These are phyloP conservation scores for Scheffersomyces lignosus DNA, from an alignment of 805 yeast genomes.

Conservation along the genomic window DNA sequence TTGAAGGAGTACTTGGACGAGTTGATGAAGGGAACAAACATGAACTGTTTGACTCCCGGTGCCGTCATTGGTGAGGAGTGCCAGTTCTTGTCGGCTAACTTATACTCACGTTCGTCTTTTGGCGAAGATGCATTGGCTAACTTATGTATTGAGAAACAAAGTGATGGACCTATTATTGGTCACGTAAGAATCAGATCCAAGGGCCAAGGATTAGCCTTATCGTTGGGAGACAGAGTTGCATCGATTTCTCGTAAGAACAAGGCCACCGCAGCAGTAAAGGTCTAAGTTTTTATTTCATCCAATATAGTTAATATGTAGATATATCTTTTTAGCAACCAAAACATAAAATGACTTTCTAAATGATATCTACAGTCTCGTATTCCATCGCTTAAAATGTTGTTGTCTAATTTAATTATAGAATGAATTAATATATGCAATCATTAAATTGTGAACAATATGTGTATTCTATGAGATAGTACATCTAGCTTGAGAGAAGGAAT, in stretches of 20 bases:
- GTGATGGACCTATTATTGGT: constrained; percentile 78
- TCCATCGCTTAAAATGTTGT: too few species aligned
- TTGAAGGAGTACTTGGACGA: constrained; percentile 77
- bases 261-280: constrained; percentile 12
- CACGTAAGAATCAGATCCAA: constrained; percentile 95
- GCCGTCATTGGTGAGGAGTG: constrained; percentile 89
- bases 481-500: background rate
- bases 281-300: too few species aligned
- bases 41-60: constrained; percentile 90
- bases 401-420: too few species aligned
- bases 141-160: constrained; percentile 82
- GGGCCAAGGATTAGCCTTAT: constrained; percentile 95
- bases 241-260: constrained; percentile 60
- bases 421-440: too few species aligned
- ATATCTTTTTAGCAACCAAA: too few species aligned
- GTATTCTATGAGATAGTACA: too few species aligned
- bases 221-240: constrained; percentile 93
- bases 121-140: constrained; percentile 98
- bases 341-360: too few species aligned
- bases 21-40: constrained; percentile 80
- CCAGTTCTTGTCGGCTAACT: constrained; percentile 88
- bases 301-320: too few species aligned
- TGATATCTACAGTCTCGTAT: too few species aligned
- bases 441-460: too few species aligned
- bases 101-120: constrained; percentile 88